Evolutionary conservation across 768 basidiomycete genomes (phyloP).

Genomic region (Boletus sp.): DNA sequence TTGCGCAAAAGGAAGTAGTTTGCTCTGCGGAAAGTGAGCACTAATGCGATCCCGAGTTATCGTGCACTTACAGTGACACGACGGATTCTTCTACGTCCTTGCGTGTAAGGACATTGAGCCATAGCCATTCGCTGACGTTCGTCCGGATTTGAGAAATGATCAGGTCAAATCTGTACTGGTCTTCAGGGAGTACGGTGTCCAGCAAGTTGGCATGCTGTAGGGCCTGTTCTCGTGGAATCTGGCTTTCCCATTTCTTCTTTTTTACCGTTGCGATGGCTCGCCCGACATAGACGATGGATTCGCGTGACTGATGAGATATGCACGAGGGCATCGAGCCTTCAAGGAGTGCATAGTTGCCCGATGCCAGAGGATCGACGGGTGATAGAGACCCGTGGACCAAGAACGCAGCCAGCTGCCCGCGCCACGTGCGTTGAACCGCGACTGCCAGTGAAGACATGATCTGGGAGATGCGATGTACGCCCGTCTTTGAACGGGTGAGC

Average conservation of each 20-base stretch:
- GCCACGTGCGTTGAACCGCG: conserved; percentile 80
- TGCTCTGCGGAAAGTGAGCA: conserved; percentile 47
- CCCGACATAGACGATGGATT: conserved; percentile 84
- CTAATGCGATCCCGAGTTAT: background rate
- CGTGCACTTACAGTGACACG: conserved; percentile 66
- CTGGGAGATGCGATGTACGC: conserved; percentile 69
- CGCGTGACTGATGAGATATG: conserved; percentile 64
- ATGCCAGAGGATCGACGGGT: conserved; percentile 60
- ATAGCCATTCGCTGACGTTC: conserved; percentile 90
- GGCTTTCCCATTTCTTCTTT: conserved; percentile 72
- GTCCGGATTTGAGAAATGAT: conserved; percentile 72
- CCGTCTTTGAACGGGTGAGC: conserved; percentile 66
- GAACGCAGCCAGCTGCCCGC: conserved; percentile 78
- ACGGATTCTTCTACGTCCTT: conserved; percentile 82
- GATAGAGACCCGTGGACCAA: conserved; percentile 74
- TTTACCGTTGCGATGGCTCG: conserved; percentile 83
- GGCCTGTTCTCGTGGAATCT: conserved; percentile 66
- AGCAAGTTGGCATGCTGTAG: conserved; percentile 62
- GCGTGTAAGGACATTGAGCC: conserved; percentile 82
- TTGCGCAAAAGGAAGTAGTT: conserved; percentile 87
- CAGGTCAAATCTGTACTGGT: conserved; percentile 72
- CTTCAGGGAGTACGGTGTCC: conserved; percentile 66
- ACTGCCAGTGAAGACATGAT: conserved; percentile 69
- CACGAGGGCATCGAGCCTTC: conserved; percentile 73
- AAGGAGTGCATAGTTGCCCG: conserved; percentile 54